Base-by-base conservation (phyloP, 352 stramenopile genomes). In the Pythium aristosporum region DNA sequence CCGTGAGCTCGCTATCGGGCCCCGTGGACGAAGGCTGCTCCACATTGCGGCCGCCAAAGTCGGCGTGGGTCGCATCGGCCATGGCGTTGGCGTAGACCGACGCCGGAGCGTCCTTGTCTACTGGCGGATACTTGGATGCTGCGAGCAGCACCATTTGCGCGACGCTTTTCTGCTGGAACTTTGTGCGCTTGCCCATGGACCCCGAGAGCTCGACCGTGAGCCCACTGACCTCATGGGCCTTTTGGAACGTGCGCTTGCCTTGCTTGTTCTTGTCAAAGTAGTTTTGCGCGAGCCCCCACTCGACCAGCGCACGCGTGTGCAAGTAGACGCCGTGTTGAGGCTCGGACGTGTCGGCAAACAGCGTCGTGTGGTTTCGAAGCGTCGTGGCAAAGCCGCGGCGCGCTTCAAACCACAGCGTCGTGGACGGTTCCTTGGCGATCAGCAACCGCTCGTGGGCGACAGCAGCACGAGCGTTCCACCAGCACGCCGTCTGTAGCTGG, bases 111-210 rank as follows among this genome's bases (percentile, higher is more conserved):
- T 68, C 64, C 39, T 71, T 68, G 39, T 80, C 69, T 10, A 58
- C 56, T 28, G 79, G 74, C 43, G 73, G 57, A 57, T 79, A 79
- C 73, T 85, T 88, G 32, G 82, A 89, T 32, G 76, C 77, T 1
- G 82, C 85, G 15, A 91, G 76, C 20, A 94, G 72, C 56, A 94
- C 76, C 80, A 95, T 90, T 65, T 98, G 94, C 61, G 96, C 88
- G 12, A 91, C 89, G 57, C 82, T 86, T 54, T 97, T 94, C 66
- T 88, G 76, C 70, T 98, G 96, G 72, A 91, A 98, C 71, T 98
- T 99, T 42, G 95, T 98, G 51, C 94, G 83, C 72, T 97, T 97
- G 39, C 96, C 96, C 68, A 98, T 72, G 4, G 88, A 94, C 16
- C 95, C 96, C 20, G 87, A 98, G 32, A 99, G 75, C 63, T 97